phyloP scores from a whole-genome alignment of 1,284 basidiomycete genomes.

The Neolentinus lepideus region DNA sequence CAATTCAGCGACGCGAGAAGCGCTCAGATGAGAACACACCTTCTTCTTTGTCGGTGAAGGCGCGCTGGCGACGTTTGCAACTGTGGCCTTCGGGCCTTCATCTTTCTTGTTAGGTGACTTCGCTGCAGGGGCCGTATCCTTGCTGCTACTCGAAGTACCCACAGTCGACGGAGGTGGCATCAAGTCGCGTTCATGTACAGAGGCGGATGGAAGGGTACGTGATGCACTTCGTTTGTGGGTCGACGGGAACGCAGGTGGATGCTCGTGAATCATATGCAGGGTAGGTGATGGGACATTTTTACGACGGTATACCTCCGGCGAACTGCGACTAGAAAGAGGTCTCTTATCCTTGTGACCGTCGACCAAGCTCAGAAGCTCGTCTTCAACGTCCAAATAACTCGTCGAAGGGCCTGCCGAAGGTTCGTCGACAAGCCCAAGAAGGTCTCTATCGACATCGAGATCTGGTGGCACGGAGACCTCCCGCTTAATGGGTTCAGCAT shows the following conservation, averaged over 20 bases:
- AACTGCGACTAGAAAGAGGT: not conserved
- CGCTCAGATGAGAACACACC: not conserved
- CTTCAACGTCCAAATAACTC: constrained; percentile 56
- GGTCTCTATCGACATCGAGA: constrained; percentile 20
- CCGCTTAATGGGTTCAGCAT: constrained; percentile 10
- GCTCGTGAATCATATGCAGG: not conserved
- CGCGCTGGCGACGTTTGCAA: not conserved
- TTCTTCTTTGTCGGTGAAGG: not conserved
- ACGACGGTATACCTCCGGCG: not conserved
- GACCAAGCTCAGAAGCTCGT: constrained; percentile 61
- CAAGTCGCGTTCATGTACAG: constrained; percentile 37
- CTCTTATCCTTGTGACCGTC: constrained; percentile 32
- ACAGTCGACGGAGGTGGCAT: constrained; percentile 49
- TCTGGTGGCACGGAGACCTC: constrained; percentile 3
- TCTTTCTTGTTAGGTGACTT: constrained; percentile 39
- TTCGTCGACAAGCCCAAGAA: constrained; percentile 13
- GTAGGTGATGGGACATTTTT: not conserved
- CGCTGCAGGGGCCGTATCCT: constrained; percentile 7
- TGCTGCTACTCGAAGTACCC: constrained; percentile 4
- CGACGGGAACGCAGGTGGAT: not conserved
- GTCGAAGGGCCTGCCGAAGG: constrained; percentile 17
- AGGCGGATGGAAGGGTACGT: constrained; percentile 8
- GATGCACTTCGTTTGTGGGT: not conserved
- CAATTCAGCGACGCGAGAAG: not conserved
- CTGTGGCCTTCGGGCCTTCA: constrained; percentile 32